Evolutionary conservation across 441 rosid species (phyloP).

Genomic region (Aleurites moluccanus): DNA sequence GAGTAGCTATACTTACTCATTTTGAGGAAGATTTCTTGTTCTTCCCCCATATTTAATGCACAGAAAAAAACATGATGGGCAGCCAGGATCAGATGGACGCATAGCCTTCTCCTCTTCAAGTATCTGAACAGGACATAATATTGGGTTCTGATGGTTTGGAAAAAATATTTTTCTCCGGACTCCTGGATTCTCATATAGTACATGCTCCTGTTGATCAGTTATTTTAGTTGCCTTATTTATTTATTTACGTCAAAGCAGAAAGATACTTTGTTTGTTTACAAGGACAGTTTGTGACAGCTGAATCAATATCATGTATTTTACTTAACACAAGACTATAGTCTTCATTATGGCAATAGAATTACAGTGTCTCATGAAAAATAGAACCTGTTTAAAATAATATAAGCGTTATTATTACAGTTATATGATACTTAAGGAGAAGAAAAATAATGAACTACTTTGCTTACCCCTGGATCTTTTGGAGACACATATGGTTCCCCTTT

Average conservation of each 20-base stretch:
- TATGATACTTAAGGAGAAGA: not conserved
- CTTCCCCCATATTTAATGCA: slow-evolving; percentile 70
- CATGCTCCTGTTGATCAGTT: slow-evolving; percentile 45
- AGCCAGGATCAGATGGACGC: slow-evolving; percentile 58
- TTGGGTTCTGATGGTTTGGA: slow-evolving; percentile 47
- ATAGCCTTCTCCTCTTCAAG: slow-evolving; percentile 61
- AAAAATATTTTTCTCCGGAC: slow-evolving; percentile 46
- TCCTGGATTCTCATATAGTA: slow-evolving; percentile 55
- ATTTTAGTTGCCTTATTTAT: not conserved
- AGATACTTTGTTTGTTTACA: not conserved
- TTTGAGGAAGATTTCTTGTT: slow-evolving; percentile 65
- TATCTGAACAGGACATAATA: slow-evolving; percentile 53
- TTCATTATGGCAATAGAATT: not conserved
- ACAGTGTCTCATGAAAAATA: not conserved
- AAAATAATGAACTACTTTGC: not conserved
- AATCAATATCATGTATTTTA: not conserved
- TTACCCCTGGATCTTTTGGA: slow-evolving; percentile 51
- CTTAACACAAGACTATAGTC: not conserved
- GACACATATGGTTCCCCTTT: slow-evolving; percentile 55
- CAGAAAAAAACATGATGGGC: slow-evolving; percentile 60
- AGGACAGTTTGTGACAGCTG: not conserved
- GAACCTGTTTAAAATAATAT: too few species aligned
- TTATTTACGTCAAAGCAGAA: not conserved
- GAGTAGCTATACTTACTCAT: slow-evolving; percentile 41
- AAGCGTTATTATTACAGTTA: not conserved